phyloP scores from a whole-genome alignment of 441 rosid genomes.

The Populus hybrid region DNA sequence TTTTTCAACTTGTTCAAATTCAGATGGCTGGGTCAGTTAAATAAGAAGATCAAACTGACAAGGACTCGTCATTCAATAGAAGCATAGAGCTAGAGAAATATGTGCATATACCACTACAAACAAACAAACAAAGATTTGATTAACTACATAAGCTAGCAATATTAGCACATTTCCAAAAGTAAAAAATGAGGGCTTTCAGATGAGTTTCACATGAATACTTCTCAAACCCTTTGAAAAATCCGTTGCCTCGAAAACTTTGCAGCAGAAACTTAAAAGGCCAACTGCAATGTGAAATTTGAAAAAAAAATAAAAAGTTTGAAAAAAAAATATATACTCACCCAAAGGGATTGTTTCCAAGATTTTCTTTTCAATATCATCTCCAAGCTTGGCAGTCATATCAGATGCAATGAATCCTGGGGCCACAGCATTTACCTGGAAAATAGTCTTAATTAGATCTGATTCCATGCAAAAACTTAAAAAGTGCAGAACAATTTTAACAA shows the following conservation, averaged over 20 bases:
- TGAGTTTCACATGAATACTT: neutral
- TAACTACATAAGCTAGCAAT: neutral
- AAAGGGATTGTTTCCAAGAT: constrained; percentile 73
- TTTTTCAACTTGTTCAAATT: neutral
- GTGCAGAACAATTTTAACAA: neutral
- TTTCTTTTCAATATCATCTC: constrained; percentile 82
- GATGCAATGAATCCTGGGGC: constrained; percentile 96
- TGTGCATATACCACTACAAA: too few relatives aligned
- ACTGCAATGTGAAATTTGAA: neutral
- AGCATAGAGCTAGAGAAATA: neutral
- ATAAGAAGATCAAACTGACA: neutral
- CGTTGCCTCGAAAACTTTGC: too few relatives aligned
- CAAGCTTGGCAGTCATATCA: constrained; percentile 95
- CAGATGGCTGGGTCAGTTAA: neutral
- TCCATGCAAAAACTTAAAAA: neutral
- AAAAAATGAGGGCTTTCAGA: neutral
- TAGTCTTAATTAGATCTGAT: constrained; percentile 8
- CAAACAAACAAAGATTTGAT: too few relatives aligned
- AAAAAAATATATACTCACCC: constrained; percentile 39
- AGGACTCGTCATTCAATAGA: neutral
- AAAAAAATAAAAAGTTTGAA: neutral
- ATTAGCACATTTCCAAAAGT: neutral
- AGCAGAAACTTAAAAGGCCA: too few relatives aligned
- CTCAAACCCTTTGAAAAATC: neutral
- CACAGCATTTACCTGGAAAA: constrained; percentile 72